Evolutionary conservation across 2,329 filamentous ascomycete species (phyloP).

Genomic region (Paraconiothyrium brasiliense): DNA sequence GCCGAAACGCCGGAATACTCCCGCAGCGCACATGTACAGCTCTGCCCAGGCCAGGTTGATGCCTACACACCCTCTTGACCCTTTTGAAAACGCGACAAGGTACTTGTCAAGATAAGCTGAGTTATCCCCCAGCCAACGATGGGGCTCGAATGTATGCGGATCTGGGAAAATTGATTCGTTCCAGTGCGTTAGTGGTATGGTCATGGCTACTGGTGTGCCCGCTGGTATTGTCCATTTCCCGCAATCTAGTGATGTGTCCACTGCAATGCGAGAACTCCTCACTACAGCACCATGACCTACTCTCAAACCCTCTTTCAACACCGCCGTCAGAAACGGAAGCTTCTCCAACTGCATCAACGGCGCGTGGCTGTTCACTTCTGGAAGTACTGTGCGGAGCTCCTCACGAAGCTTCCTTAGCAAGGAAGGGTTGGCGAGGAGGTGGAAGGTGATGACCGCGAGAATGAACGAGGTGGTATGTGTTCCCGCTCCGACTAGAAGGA

Average conservation of each 20-base stretch:
- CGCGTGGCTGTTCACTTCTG: slow-evolving; percentile 27
- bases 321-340: slow-evolving; percentile 44
- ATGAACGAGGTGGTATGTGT: slow-evolving; percentile 38
- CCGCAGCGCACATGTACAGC: slow-evolving; percentile 28
- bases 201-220: slow-evolving; percentile 41
- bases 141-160: slow-evolving; percentile 40
- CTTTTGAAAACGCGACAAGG: slow-evolving; percentile 51
- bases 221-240: slow-evolving; percentile 35
- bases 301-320: slow-evolving; percentile 48
- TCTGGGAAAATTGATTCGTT: slow-evolving; percentile 44
- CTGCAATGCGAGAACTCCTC: slow-evolving; percentile 30
- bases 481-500: slow-evolving; percentile 38
- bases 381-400: slow-evolving; percentile 29
- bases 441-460: slow-evolving; percentile 45
- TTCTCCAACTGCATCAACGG: slow-evolving; percentile 35
- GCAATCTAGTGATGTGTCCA: slow-evolving; percentile 31
- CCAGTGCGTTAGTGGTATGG: slow-evolving; percentile 43
- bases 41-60: slow-evolving; percentile 47
- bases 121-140: slow-evolving; percentile 43
- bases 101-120: slow-evolving; percentile 41
- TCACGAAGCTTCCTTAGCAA: slow-evolving; percentile 32
- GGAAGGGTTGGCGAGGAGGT: slow-evolving; percentile 44
- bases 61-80: slow-evolving; percentile 51
- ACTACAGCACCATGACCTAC: slow-evolving; percentile 42
- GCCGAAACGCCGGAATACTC: slow-evolving; percentile 24